Evolutionary conservation across 768 basidiomycete genomes (phyloP).

Genomic region (Leccinum olivaceopallidum): DNA sequence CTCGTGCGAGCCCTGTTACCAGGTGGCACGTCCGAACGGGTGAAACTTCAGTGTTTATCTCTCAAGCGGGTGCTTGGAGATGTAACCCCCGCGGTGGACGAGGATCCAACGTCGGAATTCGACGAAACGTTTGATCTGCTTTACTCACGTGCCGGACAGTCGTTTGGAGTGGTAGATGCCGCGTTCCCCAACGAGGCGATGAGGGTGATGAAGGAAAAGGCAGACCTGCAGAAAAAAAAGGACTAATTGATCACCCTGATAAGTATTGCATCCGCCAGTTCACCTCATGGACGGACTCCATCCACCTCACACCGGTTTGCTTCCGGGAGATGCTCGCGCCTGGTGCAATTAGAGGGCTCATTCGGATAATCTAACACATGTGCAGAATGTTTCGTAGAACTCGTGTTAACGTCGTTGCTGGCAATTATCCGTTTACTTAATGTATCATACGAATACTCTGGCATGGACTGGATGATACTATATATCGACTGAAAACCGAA

Average conservation of each 20-base stretch:
- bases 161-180: constrained; percentile 22
- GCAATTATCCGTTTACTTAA: constrained; percentile 5
- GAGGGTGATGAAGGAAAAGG: constrained; percentile 16
- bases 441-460: constrained; percentile 8
- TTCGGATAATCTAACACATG: not conserved
- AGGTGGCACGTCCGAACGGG: constrained; percentile 23
- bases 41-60: constrained; percentile 29
- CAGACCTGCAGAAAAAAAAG: not conserved
- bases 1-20: constrained; percentile 33
- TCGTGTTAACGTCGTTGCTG: not conserved
- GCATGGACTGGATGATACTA: constrained; percentile 6
- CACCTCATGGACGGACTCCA: not conserved
- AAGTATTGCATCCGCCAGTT: not conserved
- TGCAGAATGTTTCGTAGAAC: not conserved
- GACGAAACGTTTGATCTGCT: constrained; percentile 27
- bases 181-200: constrained; percentile 24
- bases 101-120: constrained; percentile 20
- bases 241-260: not conserved
- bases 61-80: constrained; percentile 20
- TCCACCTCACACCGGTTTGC: not conserved
- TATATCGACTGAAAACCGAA: constrained; percentile 5
- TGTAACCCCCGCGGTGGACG: constrained; percentile 3
- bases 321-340: not conserved
- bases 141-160: constrained; percentile 23
- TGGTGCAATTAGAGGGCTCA: not conserved